Base-by-base conservation (phyloP, 2,329 filamentous ascomycete species). In the Fusarium caatingaense region DNA sequence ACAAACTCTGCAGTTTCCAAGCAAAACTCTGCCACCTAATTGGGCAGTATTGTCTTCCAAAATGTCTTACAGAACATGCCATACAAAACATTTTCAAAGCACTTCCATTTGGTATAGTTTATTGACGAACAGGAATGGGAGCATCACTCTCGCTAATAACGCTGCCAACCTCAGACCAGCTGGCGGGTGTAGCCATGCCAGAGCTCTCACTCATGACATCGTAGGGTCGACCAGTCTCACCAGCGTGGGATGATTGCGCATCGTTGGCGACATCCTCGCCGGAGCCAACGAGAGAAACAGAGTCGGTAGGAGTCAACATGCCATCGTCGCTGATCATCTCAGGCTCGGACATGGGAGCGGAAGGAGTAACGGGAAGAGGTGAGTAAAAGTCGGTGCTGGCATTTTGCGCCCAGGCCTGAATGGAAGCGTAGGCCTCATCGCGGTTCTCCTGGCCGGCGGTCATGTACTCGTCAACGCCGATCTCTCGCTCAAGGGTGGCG, bases 111-210 rank as follows among this genome's bases (percentile, higher is more conserved):
- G 15, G 30, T 28, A 48, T 12, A 28, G 18, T 49, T 69, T 74
- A 77, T 57, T 79, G 77, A 37, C 77, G 80, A n/a, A 74, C 72
- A 13, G 76, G 78, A 8, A 73, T 56, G 9, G 73, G 75, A 12
- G 74, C 77, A 50, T 88, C 86, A 69, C 78, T 85, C 75, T 88
- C 86, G 74, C 88, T 90, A 27, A 89, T 80, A 15, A 88, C 84
- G 67, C 88, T 91, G 63, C 87, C 89, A 16, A 91, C 84, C 74
- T 91, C 89, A 9, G 87, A 89, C 89, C 89, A 91, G 77, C 86
- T 89, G 2, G 84, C 83, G 0, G 89, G 88, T 1, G 88, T 91
- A 57, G 83, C 78, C 73, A 89, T 85, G 30, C 87, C 87, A 32
- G 86, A 86, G 71, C 86, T 87, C 68, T 88, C 86, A 72, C 87